Evolutionary conservation across 257 asterid species (phyloP).

Genomic region (Echium plantagineum): DNA sequence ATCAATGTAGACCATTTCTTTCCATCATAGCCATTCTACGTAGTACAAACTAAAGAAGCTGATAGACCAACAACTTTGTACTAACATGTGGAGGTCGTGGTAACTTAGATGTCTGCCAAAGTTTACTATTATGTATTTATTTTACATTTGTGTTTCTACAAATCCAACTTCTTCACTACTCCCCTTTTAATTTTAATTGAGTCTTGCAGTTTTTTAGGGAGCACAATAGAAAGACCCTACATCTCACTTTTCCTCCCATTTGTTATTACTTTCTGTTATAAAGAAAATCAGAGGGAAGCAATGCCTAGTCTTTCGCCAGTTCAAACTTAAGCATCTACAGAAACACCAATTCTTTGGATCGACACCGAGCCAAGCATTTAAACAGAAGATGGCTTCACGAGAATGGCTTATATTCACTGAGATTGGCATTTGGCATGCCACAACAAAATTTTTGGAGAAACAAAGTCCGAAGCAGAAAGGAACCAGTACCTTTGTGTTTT

Average conservation of each 20-base stretch:
- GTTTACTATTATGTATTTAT: neutral
- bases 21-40: neutral
- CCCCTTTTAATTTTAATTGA: no score
- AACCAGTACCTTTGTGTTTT: conserved; percentile 39
- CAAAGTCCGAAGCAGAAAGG: neutral
- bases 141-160: neutral
- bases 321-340: no score
- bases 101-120: neutral
- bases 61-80: neutral
- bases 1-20: neutral
- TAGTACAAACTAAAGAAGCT: no score
- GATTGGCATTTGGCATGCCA: neutral
- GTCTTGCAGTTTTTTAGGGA: neutral
- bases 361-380: neutral
- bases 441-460: neutral
- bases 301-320: neutral
- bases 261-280: neutral
- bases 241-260: neutral
- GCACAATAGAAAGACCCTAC: neutral
- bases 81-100: neutral
- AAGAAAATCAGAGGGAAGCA: neutral
- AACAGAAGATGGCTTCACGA: neutral
- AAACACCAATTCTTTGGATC: no score
- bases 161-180: neutral
- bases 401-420: no score